Evolutionary conservation across 352 stramenopile genomes (phyloP).

Genomic region (Globisporangium abappressorium): DNA sequence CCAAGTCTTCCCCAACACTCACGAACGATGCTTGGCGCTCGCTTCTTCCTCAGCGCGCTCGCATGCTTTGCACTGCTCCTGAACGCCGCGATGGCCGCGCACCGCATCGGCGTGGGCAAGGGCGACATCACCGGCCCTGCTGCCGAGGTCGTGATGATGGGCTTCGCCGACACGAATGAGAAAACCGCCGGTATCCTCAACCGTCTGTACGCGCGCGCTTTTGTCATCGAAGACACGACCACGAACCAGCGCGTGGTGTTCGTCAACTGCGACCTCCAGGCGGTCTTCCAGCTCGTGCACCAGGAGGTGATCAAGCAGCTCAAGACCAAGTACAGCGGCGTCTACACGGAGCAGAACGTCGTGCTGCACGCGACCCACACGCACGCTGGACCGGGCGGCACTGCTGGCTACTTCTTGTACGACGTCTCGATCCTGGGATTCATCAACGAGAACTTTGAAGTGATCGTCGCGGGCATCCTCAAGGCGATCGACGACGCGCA

Average conservation of each 20-base stretch:
- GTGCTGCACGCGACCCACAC: conserved; percentile 82
- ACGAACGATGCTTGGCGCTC: conserved; percentile 1
- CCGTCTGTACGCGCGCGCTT: conserved; percentile 59
- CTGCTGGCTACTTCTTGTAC: conserved; percentile 77
- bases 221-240: conserved; percentile 46
- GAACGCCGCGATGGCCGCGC: conserved; percentile 16
- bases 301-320: conserved; percentile 46
- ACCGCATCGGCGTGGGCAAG: conserved; percentile 56
- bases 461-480: conserved; percentile 65
- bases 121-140: conserved; percentile 58
- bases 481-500: conserved; percentile 60
- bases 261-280: conserved; percentile 45
- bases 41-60: conserved; percentile 7
- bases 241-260: conserved; percentile 39
- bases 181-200: conserved; percentile 53
- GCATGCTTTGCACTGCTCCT: conserved; percentile 13
- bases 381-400: conserved; percentile 72
- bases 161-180: conserved; percentile 54
- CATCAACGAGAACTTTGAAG: conserved; percentile 59
- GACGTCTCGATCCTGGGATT: conserved; percentile 42
- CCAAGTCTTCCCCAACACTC: background rate
- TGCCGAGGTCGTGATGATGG: conserved; percentile 65
- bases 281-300: conserved; percentile 56
- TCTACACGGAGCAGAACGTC: conserved; percentile 65
- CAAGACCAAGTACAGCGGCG: conserved; percentile 29